A percentile compares a stretch with the other conserved stretches of the same genome.
These are phyloP conservation scores for Pyrenochaeta sp. DNA, from an alignment of 2,329 filamentous ascomycete species.

Conservation along the genomic window DNA sequence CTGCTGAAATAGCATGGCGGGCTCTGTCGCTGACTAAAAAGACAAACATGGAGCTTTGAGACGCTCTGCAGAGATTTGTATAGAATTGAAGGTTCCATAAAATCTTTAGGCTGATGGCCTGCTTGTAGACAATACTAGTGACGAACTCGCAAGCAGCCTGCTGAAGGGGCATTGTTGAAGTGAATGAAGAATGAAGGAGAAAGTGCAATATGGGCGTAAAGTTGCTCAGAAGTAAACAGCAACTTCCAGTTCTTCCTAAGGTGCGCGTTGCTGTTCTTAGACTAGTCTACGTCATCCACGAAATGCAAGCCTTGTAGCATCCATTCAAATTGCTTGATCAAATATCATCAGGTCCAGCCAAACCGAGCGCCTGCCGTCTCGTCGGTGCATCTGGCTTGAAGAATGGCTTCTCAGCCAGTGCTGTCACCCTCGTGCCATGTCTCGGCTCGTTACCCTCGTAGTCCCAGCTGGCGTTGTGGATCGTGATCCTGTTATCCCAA, in stretches of 20 bases:
- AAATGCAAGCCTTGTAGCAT: neutral
- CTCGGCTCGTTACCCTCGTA: slow-evolving; percentile 72
- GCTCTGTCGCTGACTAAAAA: too few relatives aligned
- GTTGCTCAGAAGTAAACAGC: too few relatives aligned
- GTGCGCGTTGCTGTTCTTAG: neutral
- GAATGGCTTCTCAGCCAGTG: slow-evolving; percentile 74
- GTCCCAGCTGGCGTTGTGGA: slow-evolving; percentile 78
- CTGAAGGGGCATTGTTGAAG: too few relatives aligned
- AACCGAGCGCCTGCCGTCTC: slow-evolving; percentile 70
- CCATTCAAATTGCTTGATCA: slow-evolving; percentile 31
- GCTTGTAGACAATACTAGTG: too few relatives aligned
- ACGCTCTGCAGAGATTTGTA: too few relatives aligned
- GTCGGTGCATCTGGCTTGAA: slow-evolving; percentile 72
- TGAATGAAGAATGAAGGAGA: too few relatives aligned
- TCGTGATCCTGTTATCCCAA: slow-evolving; percentile 79
- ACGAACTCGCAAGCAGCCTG: too few relatives aligned
- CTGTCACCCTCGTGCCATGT: slow-evolving; percentile 76
- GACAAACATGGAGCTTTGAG: too few relatives aligned
- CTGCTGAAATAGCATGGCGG: too few relatives aligned
- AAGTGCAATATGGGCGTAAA: too few relatives aligned
- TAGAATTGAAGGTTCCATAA: too few relatives aligned
- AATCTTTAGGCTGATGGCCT: too few relatives aligned
- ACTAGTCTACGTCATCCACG: neutral
- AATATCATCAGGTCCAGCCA: slow-evolving; percentile 66
- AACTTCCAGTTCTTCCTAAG: neutral